Conservation (phyloP, 768 basidiomycete genomes). For the Austroboletus festivus region DNA sequence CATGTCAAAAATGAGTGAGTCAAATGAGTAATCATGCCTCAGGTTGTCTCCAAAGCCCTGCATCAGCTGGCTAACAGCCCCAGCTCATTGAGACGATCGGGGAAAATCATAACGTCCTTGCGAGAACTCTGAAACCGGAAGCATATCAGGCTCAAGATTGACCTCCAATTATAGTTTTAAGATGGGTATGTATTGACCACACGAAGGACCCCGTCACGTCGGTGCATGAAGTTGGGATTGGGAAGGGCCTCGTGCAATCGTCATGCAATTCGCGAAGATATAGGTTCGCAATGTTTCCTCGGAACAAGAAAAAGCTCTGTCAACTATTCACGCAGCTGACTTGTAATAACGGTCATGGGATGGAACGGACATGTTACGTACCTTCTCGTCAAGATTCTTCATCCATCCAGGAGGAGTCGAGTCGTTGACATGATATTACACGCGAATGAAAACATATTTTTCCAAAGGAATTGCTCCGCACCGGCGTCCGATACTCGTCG, state of each 20-base stretch:
- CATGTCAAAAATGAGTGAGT: slow-evolving; percentile 8
- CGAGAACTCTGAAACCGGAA: slow-evolving; percentile 50
- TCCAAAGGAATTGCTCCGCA: slow-evolving; percentile 51
- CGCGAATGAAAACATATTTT: slow-evolving; percentile 31
- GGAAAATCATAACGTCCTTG: slow-evolving; percentile 47
- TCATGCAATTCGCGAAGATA: slow-evolving; percentile 46
- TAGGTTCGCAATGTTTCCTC: slow-evolving; percentile 56
- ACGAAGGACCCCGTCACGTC: slow-evolving; percentile 31
- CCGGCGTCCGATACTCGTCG: slow-evolving; percentile 51
- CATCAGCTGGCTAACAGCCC: slow-evolving; percentile 49
- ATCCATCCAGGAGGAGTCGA: slow-evolving; percentile 35
- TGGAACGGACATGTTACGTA: slow-evolving; percentile 11
- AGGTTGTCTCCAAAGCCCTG: slow-evolving; percentile 48
- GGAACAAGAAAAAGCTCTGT: slow-evolving; percentile 51
- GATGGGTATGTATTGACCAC: slow-evolving; percentile 34
- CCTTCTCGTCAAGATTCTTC: slow-evolving; percentile 48
- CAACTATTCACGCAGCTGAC: slow-evolving; percentile 49
- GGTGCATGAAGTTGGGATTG: slow-evolving; percentile 35
- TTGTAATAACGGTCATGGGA: slow-evolving; percentile 10
- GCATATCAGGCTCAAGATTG: slow-evolving; percentile 46
- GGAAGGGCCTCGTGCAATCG: slow-evolving; percentile 38
- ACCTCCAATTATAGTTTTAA: slow-evolving; percentile 37
- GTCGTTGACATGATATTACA: slow-evolving; percentile 2
- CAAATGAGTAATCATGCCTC: slow-evolving; percentile 20
- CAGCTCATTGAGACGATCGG: slow-evolving; percentile 56